Conservation (phyloP, 495 filamentous ascomycete species). For the Lophiotrema nucula region DNA sequence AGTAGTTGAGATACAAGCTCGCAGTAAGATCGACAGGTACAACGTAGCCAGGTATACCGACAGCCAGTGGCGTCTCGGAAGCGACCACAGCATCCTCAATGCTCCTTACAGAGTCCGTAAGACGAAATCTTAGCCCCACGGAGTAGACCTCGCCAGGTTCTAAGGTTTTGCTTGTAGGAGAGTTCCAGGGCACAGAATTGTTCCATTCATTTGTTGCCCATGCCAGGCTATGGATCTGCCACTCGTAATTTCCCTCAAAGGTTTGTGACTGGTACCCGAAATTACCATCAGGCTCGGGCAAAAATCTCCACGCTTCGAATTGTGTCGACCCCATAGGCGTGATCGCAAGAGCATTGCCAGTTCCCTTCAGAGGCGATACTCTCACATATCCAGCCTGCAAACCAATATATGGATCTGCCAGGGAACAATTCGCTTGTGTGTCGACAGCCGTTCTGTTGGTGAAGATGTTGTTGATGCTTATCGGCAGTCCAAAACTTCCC, state of each 20-base stretch:
- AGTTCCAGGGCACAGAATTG: conserved; percentile 47
- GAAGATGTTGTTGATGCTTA: conserved; percentile 59
- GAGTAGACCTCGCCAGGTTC: conserved; percentile 43
- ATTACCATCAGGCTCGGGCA: conserved; percentile 36
- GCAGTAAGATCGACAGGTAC: conserved; percentile 45
- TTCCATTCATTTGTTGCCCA: conserved; percentile 54
- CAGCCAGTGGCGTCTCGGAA: conserved; percentile 45
- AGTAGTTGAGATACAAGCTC: conserved; percentile 43
- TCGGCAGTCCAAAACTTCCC: conserved; percentile 53
- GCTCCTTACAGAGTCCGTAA: conserved; percentile 42
- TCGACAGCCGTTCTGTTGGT: conserved; percentile 47
- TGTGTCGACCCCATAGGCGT: conserved; percentile 49
- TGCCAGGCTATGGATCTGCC: conserved; percentile 49
- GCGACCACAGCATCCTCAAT: conserved; percentile 44
- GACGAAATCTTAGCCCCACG: conserved; percentile 49
- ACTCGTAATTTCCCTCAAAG: conserved; percentile 56
- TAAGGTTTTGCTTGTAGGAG: conserved; percentile 41
- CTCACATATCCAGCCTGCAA: conserved; percentile 53
- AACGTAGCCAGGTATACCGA: conserved; percentile 52
- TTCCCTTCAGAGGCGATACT: conserved; percentile 46
- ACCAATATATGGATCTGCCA: conserved; percentile 52
- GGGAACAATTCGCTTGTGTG: conserved; percentile 33
- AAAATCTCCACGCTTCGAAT: conserved; percentile 52
- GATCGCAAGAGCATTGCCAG: conserved; percentile 48
- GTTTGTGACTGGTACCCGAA: conserved; percentile 50